Base-by-base conservation (phyloP, 2,329 filamentous ascomycete species). In the Colletotrichum spinosum region DNA sequence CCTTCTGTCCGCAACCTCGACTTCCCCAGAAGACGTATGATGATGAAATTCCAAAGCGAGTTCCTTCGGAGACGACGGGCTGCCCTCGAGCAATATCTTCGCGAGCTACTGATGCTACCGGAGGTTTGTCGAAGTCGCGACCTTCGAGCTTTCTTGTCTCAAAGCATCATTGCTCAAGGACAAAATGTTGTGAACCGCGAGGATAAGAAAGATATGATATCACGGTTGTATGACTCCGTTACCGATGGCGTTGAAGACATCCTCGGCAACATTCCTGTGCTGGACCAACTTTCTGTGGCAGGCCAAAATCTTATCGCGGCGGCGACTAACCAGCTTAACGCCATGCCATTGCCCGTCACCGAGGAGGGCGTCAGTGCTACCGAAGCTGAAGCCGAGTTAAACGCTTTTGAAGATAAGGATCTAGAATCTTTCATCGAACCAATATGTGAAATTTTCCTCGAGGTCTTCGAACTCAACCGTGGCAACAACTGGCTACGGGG, bases 201-300 rank as follows among this genome's bases (percentile, higher is more conserved):
- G 58, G 88, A 88, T 71, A 92, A 92, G 77, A 91, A 87, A 75
- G 92, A 98, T 75, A 94, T 99, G 76, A 96, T 99, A 69, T 94
- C 93, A 1, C 90, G 96, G 5, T 89, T 99, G 52, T 99, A 98
- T 79, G 97, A 97, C 75, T 98, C 95, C 0, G 95, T 99, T 25
- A 92, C 95, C 1, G 96, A 99, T 74, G 96, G 97, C 39, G 97
- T 99, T 91, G 96, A 99, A 75, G 96, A 99, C 71, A 97, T 99
- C 59, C 83, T 99, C 4, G 96, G 96, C 60, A 98, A 97, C 74
- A 95, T 98, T 48, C 93, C 96, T 1, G 94, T 97, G 0, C 85
- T 99, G 37, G 96, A 99, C 72, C 96, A 98, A 75, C 87, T 99
- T 7, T 97, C 94, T 0, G 87, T 94, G 2, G 94, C 96, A 7